Evolutionary conservation across 768 basidiomycete genomes (phyloP).

Genomic region (Amanita polypyramis): DNA sequence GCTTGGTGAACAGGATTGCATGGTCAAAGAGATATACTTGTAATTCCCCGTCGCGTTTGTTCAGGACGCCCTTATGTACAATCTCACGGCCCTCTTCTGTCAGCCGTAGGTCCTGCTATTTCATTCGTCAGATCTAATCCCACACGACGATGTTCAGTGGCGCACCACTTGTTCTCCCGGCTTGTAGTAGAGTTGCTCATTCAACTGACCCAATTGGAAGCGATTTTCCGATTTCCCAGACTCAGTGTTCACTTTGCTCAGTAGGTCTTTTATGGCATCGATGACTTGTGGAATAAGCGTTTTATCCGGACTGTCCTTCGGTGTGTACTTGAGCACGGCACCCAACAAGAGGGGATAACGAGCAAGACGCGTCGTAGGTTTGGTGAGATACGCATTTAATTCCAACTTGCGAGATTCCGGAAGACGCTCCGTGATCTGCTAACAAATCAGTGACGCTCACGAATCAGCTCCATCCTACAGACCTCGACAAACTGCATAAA

Average conservation of each 20-base stretch:
- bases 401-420: slow-evolving; percentile 96
- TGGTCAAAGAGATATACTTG: slow-evolving; percentile 96
- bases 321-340: slow-evolving; percentile 86
- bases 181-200: slow-evolving; percentile 83
- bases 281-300: slow-evolving; percentile 66
- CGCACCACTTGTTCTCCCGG: slow-evolving; percentile 85
- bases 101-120: slow-evolving; percentile 66
- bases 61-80: slow-evolving; percentile 83
- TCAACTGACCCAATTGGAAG: slow-evolving; percentile 90
- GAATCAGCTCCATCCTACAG: slow-evolving; percentile 15
- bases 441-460: not conserved
- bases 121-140: not conserved
- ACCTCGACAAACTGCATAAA: slow-evolving; percentile 97
- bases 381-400: slow-evolving; percentile 94
- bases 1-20: slow-evolving; percentile 87
- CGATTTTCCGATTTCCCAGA: slow-evolving; percentile 94
- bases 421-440: slow-evolving; percentile 76
- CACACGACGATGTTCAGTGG: slow-evolving; percentile 7
- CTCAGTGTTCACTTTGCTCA: slow-evolving; percentile 84
- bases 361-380: slow-evolving; percentile 96
- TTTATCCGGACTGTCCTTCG: slow-evolving; percentile 86
- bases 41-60: slow-evolving; percentile 86
- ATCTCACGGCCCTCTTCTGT: slow-evolving; percentile 85
- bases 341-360: slow-evolving; percentile 90
- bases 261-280: slow-evolving; percentile 66